Evolutionary conservation across 2,329 filamentous ascomycete genomes (phyloP).

Genomic region (Tolypocladium tundrense): DNA sequence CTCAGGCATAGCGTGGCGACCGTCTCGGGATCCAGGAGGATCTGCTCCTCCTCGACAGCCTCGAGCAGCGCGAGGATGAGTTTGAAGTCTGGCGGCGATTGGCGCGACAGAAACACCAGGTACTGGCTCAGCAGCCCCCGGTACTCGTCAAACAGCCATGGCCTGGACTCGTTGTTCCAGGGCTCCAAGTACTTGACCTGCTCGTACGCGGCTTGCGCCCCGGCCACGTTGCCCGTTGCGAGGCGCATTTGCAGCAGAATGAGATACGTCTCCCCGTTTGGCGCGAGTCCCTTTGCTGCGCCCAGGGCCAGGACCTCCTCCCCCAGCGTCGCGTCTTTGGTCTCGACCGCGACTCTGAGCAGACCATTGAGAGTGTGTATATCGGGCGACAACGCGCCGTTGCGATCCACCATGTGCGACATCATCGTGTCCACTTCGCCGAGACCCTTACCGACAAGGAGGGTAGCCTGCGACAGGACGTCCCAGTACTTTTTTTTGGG

Average conservation of each 20-base stretch:
- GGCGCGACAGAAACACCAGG: conserved; percentile 55
- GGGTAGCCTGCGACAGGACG: conserved; percentile 62
- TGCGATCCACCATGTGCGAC: conserved; percentile 60
- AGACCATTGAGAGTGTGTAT: conserved; percentile 67
- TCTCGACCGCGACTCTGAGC: conserved; percentile 60
- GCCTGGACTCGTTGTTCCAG: conserved; percentile 29
- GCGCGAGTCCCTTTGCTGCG: conserved; percentile 51
- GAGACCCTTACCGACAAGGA: conserved; percentile 56
- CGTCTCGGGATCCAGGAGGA: conserved; percentile 62
- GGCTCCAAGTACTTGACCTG: conserved; percentile 20
- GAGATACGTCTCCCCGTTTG: conserved; percentile 60
- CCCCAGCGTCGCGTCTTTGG: conserved; percentile 59
- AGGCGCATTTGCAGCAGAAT: conserved; percentile 69
- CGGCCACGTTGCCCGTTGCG: conserved; percentile 60
- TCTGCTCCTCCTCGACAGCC: conserved; percentile 59
- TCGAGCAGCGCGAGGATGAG: conserved; percentile 64
- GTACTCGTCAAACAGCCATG: conserved; percentile 40
- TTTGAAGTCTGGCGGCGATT: conserved; percentile 53
- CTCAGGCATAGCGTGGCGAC: conserved; percentile 62
- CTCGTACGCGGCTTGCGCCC: conserved; percentile 57
- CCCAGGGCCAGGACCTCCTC: conserved; percentile 63
- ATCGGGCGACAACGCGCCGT: conserved; percentile 44
- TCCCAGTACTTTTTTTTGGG: conserved; percentile 55
- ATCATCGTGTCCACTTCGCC: conserved; percentile 40
- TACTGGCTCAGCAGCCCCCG: conserved; percentile 59